These are phyloP conservation scores for Myxozyma sirexii DNA, from an alignment of 805 yeast genomes.

Conservation along the genomic window DNA sequence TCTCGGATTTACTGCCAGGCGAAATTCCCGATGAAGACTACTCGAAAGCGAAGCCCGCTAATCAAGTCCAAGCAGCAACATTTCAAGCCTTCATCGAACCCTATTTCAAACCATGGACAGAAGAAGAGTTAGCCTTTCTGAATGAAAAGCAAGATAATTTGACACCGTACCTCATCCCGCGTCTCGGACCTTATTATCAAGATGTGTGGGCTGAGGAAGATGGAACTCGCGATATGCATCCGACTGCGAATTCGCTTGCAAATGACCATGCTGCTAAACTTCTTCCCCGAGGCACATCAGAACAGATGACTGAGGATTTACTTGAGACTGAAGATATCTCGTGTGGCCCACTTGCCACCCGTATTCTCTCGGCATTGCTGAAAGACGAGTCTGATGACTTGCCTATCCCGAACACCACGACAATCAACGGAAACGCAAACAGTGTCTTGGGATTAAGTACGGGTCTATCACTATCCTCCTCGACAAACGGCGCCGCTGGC, in stretches of 20 bases:
- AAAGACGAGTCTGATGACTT: constrained; percentile 34
- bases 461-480: not conserved
- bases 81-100: constrained; percentile 85
- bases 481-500: not conserved
- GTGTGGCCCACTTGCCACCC: constrained; percentile 87
- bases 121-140: constrained; percentile 79
- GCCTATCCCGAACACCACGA: constrained; percentile 10
- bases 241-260: not conserved
- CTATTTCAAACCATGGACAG: constrained; percentile 72
- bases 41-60: constrained; percentile 77
- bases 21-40: constrained; percentile 84
- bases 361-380: constrained; percentile 75
- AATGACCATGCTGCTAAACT: constrained; percentile 14
- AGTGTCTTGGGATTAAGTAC: not conserved
- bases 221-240: constrained; percentile 22
- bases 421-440: constrained; percentile 8
- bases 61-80: constrained; percentile 90
- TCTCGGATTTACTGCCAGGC: constrained; percentile 80
- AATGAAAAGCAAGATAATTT: constrained; percentile 52
- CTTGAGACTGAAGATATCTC: constrained; percentile 75
- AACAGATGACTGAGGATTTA: constrained; percentile 58
- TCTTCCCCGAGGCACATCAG: constrained; percentile 62
- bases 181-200: constrained; percentile 77
- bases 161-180: constrained; percentile 67
- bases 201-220: constrained; percentile 90